Evolutionary conservation across 2,329 filamentous ascomycete genomes (phyloP).

Genomic region (Tothia fuscella): DNA sequence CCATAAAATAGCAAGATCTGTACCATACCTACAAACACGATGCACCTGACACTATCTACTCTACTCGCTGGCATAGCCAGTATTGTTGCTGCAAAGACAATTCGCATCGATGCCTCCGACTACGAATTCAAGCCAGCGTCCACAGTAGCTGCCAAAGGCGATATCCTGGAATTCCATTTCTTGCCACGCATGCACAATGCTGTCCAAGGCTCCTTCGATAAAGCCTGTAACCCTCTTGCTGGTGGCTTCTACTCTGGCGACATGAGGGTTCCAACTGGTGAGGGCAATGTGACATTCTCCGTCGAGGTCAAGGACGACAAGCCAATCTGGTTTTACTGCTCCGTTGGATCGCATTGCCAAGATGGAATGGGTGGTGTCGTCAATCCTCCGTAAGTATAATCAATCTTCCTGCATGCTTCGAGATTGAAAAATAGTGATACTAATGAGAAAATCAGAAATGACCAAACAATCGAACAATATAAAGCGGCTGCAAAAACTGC

Average conservation of each 20-base stretch:
- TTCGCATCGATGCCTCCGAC: neutral
- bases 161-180: constrained; percentile 6
- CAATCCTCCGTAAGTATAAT: constrained; percentile 8
- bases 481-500: neutral
- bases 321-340: constrained; percentile 9
- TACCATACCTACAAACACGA: too few relatives aligned
- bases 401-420: neutral
- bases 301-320: constrained; percentile 1
- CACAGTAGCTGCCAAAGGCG: neutral
- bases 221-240: neutral
- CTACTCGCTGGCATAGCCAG: neutral
- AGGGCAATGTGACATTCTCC: neutral
- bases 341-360: neutral
- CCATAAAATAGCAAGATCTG: too few relatives aligned
- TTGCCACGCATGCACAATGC: neutral
- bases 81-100: neutral
- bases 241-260: constrained; percentile 1
- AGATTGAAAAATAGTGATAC: neutral
- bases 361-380: constrained; percentile 6
- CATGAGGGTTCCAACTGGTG: neutral
- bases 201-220: neutral
- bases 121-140: neutral
- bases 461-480: neutral
- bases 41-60: neutral
- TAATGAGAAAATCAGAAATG: neutral